phyloP scores from a whole-genome alignment of 495 filamentous ascomycete genomes.

The Thermochaetoides thermophila region DNA sequence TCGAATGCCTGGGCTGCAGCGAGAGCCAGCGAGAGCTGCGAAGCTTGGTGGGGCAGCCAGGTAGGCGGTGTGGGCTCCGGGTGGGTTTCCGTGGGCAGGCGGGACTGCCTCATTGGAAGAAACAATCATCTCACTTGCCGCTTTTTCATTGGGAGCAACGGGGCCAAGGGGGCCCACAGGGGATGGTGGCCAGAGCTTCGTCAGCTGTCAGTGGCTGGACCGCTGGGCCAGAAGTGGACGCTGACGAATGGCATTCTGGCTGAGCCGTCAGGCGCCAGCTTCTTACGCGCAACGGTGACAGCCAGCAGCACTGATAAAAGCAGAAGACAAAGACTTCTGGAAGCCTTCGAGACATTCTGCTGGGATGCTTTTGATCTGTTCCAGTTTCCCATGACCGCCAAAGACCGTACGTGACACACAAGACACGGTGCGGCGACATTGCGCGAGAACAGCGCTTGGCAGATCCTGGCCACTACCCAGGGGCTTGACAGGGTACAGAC shows the following conservation, averaged over 20 bases:
- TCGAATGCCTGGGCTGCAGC: constrained; percentile 21
- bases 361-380: too few relatives aligned
- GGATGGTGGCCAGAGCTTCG: constrained; percentile 15
- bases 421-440: constrained; percentile 4
- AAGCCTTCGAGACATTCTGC: background rate
- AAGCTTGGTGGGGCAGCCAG: constrained; percentile 7
- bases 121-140: constrained; percentile 22
- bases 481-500: constrained; percentile 3
- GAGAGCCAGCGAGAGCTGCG: constrained; percentile 9
- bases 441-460: constrained; percentile 7
- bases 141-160: constrained; percentile 10
- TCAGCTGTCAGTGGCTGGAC: constrained; percentile 18
- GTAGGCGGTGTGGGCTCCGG: constrained; percentile 9
- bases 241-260: background rate
- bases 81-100: constrained; percentile 13
- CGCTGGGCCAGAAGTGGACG: too few relatives aligned
- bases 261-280: too few relatives aligned
- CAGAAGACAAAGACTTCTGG: too few relatives aligned
- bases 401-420: constrained; percentile 7
- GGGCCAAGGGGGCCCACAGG: constrained; percentile 2
- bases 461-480: background rate
- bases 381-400: background rate
- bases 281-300: too few relatives aligned
- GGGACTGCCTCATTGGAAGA: constrained; percentile 26
- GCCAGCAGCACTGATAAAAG: too few relatives aligned